Percentiles rank a stretch among this genome's conserved stretches.
These are phyloP conservation scores for Pecoramyces ruminantium DNA, from an alignment of 192 early-diverging fungal genomes.

Conservation along the genomic window DNA sequence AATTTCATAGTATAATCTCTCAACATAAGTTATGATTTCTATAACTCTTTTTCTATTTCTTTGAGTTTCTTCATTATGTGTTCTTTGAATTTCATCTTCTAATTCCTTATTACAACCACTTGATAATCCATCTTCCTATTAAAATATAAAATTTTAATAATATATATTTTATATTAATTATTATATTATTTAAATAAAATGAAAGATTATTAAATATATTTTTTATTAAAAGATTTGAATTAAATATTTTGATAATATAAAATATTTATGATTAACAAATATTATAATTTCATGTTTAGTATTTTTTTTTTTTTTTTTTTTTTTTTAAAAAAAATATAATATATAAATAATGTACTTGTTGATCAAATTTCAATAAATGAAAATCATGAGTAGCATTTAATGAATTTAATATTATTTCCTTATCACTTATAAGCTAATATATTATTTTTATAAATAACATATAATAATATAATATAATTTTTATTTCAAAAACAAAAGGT, in stretches of 20 bases:
- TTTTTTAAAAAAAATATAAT: background rate
- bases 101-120: conserved; percentile 26
- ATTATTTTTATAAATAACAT: background rate
- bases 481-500: no score
- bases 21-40: conserved; percentile 37
- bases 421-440: conserved; percentile 32
- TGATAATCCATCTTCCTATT: conserved; percentile 32
- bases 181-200: no score
- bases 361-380: conserved; percentile 29
- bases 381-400: conserved; percentile 43
- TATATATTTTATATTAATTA: no score
- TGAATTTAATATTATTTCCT: conserved; percentile 34
- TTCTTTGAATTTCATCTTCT: conserved; percentile 19
- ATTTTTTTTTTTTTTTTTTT: background rate
- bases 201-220: no score
- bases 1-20: conserved; percentile 29
- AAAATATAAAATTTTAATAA: no score
- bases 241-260: no score
- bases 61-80: conserved; percentile 26
- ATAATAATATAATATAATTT: no score
- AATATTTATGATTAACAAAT: no score
- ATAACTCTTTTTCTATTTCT: conserved; percentile 31
- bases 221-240: no score
- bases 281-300: no score
- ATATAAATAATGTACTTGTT: no score